These are phyloP conservation scores for Penicillium cosmopolitanum DNA, from an alignment of 495 filamentous ascomycete species.

Conservation along the genomic window DNA sequence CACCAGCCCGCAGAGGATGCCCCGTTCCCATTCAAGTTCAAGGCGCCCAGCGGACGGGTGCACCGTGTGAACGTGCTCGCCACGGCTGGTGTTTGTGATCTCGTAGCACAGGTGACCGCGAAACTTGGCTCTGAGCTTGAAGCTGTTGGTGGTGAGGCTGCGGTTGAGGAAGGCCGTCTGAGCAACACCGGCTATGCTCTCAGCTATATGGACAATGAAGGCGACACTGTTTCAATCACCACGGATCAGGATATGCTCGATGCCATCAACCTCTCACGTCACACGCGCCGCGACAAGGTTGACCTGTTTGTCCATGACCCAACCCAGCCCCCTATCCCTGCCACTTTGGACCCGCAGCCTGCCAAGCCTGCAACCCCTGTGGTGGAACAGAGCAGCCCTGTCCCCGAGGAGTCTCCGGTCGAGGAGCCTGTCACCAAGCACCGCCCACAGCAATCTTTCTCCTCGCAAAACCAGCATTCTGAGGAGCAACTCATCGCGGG, in stretches of 20 bases:
- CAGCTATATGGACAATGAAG: slow-evolving; percentile 96
- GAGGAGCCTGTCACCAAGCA: slow-evolving; percentile 61
- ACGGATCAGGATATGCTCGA: slow-evolving; percentile 92
- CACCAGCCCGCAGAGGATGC: slow-evolving; percentile 59
- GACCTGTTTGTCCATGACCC: slow-evolving; percentile 97
- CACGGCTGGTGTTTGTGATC: slow-evolving; percentile 76
- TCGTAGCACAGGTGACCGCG: slow-evolving; percentile 75
- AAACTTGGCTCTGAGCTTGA: slow-evolving; percentile 91
- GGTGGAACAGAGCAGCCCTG: slow-evolving; percentile 58
- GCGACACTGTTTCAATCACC: slow-evolving; percentile 96
- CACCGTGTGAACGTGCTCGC: slow-evolving; percentile 88
- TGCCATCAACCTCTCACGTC: slow-evolving; percentile 81
- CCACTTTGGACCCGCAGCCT: slow-evolving; percentile 70
- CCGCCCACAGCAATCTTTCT: slow-evolving; percentile 25
- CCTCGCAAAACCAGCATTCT: slow-evolving; percentile 25
- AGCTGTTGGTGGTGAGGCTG: slow-evolving; percentile 79
- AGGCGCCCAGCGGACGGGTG: slow-evolving; percentile 93
- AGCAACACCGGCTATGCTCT: slow-evolving; percentile 84
- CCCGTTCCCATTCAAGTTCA: slow-evolving; percentile 99
- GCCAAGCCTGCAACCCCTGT: slow-evolving; percentile 56
- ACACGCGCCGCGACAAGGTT: slow-evolving; percentile 82
- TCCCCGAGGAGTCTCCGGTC: slow-evolving; percentile 19
- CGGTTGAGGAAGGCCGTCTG: slow-evolving; percentile 74
- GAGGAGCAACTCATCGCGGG: slow-evolving; percentile 85
- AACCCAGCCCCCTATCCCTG: slow-evolving; percentile 73